Evolutionary conservation across 306 rosid genomes (phyloP).

Genomic region (Calophaca sinica): DNA sequence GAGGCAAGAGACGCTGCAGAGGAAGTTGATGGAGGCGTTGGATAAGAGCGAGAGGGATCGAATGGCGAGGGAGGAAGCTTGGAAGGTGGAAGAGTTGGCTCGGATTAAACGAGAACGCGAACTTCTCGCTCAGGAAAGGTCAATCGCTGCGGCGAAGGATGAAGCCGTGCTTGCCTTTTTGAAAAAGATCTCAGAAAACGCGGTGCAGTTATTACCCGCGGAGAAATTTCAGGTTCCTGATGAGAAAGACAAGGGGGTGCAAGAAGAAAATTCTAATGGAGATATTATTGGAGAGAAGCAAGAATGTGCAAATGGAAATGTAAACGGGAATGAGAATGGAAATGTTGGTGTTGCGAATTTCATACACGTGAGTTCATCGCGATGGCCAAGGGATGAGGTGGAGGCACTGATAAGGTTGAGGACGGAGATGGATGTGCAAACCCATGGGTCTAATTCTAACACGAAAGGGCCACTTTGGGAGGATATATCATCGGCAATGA

Average conservation of each 20-base stretch:
- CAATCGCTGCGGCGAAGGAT: constrained; percentile 78
- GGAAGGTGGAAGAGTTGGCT: constrained; percentile 76
- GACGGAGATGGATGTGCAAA: constrained; percentile 61
- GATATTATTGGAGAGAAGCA: constrained; percentile 34
- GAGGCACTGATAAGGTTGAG: constrained; percentile 75
- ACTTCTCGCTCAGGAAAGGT: constrained; percentile 72
- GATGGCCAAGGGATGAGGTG: constrained; percentile 91
- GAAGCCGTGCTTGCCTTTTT: constrained; percentile 73
- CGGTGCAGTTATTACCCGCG: constrained; percentile 38
- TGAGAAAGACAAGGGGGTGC: constrained; percentile 43
- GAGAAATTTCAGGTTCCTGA: constrained; percentile 31
- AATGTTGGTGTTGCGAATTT: too few relatives aligned
- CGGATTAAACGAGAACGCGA: constrained; percentile 67
- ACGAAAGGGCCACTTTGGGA: constrained; percentile 83
- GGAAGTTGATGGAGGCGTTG: constrained; percentile 66
- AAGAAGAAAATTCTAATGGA: constrained; percentile 42
- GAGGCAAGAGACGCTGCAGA: constrained; percentile 76
- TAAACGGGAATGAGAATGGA: too few relatives aligned
- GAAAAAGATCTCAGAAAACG: constrained; percentile 60
- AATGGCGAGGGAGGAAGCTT: constrained; percentile 70
- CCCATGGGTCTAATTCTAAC: constrained; percentile 50
- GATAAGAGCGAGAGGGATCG: constrained; percentile 78
- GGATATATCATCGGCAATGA: constrained; percentile 73
- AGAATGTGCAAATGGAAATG: constrained; percentile 41
- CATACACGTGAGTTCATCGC: constrained; percentile 45